Base-by-base conservation (phyloP, 2,329 filamentous ascomycete genomes). In the Hypoxylon sp. region DNA sequence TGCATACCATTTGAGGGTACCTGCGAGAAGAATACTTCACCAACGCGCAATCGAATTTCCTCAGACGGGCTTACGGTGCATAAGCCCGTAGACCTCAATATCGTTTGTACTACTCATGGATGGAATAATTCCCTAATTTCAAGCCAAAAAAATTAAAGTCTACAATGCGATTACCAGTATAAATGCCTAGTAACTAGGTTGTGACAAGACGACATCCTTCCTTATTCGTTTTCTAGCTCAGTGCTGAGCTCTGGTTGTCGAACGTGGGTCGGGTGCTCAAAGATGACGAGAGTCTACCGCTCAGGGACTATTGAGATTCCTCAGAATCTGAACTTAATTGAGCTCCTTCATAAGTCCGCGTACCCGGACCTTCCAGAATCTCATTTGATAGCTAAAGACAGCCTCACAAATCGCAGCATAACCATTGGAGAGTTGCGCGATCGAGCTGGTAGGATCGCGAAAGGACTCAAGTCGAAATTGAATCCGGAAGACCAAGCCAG, bases 401-500 rank as follows among this genome's bases (percentile, higher is more conserved):
- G 75, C 55, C 75, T 84, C 29, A 83, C 82, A 4, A 81, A 83
- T 69, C 79, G 83, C n/a, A 82, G 79, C 63, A 78, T 84, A 33
- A 83, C 81, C 0, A 75, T 84, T 19, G 81, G 80, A n/a, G 77
- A 82, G 64, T 76, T 84, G 4, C 78, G 82, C 9, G 77, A 78
- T 29, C 78, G 78, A 9, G 80, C 82, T 2, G 82, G 82, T 0
- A 76, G 79, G 26, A 76, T 84, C 19, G 82, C 82, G 17, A 76
- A 80, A 31, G 82, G 82, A 1, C 71, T 84, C 13, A 68, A 75
- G 13, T 69, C 75, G 19, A 74, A 71, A 3, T 74, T 80, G 24
- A 67, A 68, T 2, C 81, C 80, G 4, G 57, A 63, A 24, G 79
- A 82, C 52, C 80, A 81, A 51, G 75, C 79, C 5, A 77, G 79